phyloP scores from a whole-genome alignment of 768 basidiomycete species.

The Calocybe gangraenosa region DNA sequence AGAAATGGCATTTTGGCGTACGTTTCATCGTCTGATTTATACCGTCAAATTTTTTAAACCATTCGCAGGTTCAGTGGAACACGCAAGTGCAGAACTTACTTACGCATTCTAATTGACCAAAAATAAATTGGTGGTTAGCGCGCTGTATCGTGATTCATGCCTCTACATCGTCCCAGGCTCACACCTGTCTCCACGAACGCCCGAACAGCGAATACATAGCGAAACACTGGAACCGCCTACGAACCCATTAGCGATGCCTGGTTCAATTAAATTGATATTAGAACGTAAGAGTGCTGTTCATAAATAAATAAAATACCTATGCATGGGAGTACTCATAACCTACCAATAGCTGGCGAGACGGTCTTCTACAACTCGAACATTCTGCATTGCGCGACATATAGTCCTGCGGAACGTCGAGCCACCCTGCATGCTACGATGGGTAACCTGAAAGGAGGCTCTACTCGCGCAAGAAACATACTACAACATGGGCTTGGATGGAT shows the following conservation, averaged over 20 bases:
- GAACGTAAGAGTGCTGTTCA: conserved; percentile 52
- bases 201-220: conserved; percentile 55
- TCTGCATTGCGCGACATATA: conserved; percentile 69
- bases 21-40: conserved; percentile 15
- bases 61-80: conserved; percentile 71
- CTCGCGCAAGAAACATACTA: conserved; percentile 66
- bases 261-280: conserved; percentile 49
- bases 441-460: conserved; percentile 53
- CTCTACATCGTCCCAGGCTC: conserved; percentile 70
- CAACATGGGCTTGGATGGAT: conserved; percentile 76
- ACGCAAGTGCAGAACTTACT: conserved; percentile 41
- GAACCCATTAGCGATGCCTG: conserved; percentile 69
- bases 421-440: conserved; percentile 74
- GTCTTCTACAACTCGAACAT: conserved; percentile 82
- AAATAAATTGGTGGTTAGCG: conserved; percentile 32
- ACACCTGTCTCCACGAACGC: conserved; percentile 53
- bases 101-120: not conserved
- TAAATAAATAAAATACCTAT: no score
- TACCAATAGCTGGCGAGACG: conserved; percentile 61
- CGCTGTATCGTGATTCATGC: conserved; percentile 64
- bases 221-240: conserved; percentile 43
- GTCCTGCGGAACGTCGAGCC: conserved; percentile 41
- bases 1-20: conserved; percentile 64
- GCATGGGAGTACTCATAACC: no score
- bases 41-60: not conserved